Evolutionary conservation across 345 rosid genomes (phyloP).

Genomic region (Acer campestre): DNA sequence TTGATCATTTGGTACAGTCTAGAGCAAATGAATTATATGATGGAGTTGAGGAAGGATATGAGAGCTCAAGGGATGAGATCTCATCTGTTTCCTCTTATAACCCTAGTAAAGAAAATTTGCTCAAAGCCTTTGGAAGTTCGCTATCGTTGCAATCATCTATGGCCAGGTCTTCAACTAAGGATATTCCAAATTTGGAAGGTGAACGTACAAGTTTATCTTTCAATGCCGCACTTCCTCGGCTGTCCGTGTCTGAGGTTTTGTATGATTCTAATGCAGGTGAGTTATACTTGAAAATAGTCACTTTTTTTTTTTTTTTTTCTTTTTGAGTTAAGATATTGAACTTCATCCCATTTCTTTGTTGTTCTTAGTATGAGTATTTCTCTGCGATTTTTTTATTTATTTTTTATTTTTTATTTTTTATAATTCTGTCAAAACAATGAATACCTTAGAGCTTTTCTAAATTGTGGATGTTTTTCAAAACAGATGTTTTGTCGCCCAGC

Average conservation of each 20-base stretch:
- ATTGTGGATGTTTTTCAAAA: slow-evolving; percentile 21
- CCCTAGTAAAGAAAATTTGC: slow-evolving; percentile 58
- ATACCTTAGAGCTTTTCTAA: slow-evolving; percentile 25
- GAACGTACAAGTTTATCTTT: slow-evolving; percentile 65
- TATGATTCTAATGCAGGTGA: slow-evolving; percentile 62
- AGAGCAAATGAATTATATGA: slow-evolving; percentile 74
- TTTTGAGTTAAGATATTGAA: not conserved
- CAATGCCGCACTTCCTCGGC: slow-evolving; percentile 51
- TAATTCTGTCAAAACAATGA: not conserved
- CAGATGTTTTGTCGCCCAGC: slow-evolving; percentile 46
- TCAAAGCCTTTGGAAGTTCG: slow-evolving; percentile 75
- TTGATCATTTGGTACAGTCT: slow-evolving; percentile 45
- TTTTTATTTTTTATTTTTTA: too few relatives aligned
- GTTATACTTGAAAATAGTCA: slow-evolving; percentile 16
- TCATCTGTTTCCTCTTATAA: slow-evolving; percentile 87
- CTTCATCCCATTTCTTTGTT: not conserved
- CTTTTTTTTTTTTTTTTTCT: not conserved
- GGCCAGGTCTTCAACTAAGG: slow-evolving; percentile 70
- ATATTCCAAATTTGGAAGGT: slow-evolving; percentile 48
- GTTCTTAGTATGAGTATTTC: not conserved
- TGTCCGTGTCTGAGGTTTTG: slow-evolving; percentile 71
- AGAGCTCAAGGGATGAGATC: slow-evolving; percentile 89
- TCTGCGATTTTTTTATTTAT: slow-evolving; percentile 15
- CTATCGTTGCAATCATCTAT: slow-evolving; percentile 68
- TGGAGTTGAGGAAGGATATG: slow-evolving; percentile 80